Evolutionary conservation across 2,329 filamentous ascomycete genomes (phyloP).

Genomic region (Exophiala sp.): DNA sequence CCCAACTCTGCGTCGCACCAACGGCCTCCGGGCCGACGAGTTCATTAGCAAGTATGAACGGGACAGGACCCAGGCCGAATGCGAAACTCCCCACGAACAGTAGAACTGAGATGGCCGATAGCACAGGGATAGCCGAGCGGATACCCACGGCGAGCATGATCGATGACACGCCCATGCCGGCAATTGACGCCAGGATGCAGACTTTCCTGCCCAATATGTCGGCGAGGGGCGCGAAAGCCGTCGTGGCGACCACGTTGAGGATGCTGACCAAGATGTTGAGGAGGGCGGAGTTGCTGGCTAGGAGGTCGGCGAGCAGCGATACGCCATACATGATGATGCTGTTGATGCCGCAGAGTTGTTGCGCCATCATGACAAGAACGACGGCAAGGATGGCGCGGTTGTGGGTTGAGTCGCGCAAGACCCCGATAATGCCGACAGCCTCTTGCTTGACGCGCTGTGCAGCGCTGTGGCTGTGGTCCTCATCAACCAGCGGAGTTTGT

Average conservation of each 20-base stretch:
- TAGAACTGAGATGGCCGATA: conserved; percentile 78
- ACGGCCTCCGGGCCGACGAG: conserved; percentile 87
- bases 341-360: conserved; percentile 83
- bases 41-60: conserved; percentile 90
- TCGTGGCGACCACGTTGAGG: conserved; percentile 80
- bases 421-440: conserved; percentile 58
- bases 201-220: conserved; percentile 80
- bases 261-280: conserved; percentile 84
- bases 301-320: conserved; percentile 73
- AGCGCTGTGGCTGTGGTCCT: conserved; percentile 13
- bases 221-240: conserved; percentile 75
- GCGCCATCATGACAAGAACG: conserved; percentile 85
- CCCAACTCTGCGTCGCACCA: conserved; percentile 85
- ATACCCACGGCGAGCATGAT: conserved; percentile 78
- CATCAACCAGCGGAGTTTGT: conserved; percentile 60
- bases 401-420: conserved; percentile 63
- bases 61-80: conserved; percentile 85
- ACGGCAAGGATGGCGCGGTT: conserved; percentile 72
- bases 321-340: conserved; percentile 99
- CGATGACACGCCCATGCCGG: conserved; percentile 78
- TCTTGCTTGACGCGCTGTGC: conserved; percentile 27
- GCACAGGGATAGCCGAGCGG: conserved; percentile 63
- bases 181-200: conserved; percentile 76
- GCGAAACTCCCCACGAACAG: conserved; percentile 88
- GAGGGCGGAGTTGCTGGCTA: conserved; percentile 75